These are phyloP conservation scores for Aspergillus egyptiacus DNA, from an alignment of 495 filamentous ascomycete species.

Conservation along the genomic window DNA sequence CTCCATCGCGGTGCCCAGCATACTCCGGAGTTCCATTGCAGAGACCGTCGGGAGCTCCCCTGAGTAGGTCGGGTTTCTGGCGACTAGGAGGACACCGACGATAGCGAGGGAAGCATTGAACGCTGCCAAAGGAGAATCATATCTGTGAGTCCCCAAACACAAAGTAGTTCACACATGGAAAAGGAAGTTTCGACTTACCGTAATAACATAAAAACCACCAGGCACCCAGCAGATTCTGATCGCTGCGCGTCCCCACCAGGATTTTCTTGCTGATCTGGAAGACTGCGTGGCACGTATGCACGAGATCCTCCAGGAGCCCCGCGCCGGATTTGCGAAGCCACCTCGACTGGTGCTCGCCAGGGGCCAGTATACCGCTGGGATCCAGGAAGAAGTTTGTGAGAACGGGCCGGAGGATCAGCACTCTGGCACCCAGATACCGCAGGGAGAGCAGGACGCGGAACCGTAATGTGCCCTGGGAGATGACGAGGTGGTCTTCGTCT, in stretches of 20 bases:
- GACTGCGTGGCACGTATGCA: background rate
- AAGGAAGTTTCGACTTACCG: background rate
- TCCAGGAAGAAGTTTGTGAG: background rate
- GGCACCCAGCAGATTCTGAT: background rate
- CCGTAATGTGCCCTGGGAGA: background rate
- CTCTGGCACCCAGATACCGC: background rate
- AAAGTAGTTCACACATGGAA: background rate
- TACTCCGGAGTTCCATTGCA: background rate
- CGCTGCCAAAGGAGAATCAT: background rate
- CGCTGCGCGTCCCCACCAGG: background rate
- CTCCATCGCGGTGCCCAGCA: background rate
- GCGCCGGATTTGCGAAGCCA: background rate
- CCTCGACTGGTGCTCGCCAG: background rate
- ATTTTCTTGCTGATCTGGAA: slow-evolving; percentile 5
- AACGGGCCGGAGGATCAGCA: background rate
- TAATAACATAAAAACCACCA: slow-evolving; percentile 10
- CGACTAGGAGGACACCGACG: background rate
- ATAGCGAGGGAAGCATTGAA: background rate
- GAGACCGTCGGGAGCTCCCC: background rate
- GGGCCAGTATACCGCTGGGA: background rate
- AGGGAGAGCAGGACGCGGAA: slow-evolving; percentile 2
- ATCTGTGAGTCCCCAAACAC: background rate
- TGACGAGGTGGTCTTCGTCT: background rate
- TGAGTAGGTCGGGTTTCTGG: background rate
- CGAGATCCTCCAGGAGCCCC: background rate